These are phyloP conservation scores for Plasmodium gallinaceum DNA, from an alignment of 169 alveolate species.

Conservation along the genomic window DNA sequence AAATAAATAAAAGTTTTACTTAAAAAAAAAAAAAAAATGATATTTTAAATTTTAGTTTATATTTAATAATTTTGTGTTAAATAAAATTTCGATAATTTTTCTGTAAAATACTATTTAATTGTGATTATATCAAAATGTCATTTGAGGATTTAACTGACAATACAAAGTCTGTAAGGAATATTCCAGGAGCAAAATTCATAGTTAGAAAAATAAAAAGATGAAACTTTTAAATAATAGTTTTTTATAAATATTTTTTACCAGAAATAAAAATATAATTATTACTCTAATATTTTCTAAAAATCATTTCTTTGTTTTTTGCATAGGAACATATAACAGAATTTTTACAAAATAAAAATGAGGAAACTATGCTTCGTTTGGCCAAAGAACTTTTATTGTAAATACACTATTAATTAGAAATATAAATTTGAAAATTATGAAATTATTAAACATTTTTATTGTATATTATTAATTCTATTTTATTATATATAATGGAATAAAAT, in stretches of 20 bases:
- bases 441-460: neutral
- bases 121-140: conserved; percentile 30
- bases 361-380: conserved; percentile 64
- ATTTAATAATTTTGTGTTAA: neutral
- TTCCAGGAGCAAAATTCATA: conserved; percentile 76
- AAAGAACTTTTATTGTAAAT: conserved; percentile 73
- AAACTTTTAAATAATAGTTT: conserved; percentile 3
- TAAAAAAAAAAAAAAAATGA: conserved; percentile 4
- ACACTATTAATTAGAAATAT: neutral
- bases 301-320: conserved; percentile 2
- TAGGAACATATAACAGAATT: conserved; percentile 75
- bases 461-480: conserved; percentile 3
- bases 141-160: conserved; percentile 76
- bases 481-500: neutral
- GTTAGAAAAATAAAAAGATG: conserved; percentile 59
- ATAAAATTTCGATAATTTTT: neutral
- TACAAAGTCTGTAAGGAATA: conserved; percentile 72
- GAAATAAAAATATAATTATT: neutral
- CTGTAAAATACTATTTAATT: neutral
- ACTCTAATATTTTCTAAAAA: neutral
- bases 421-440: neutral
- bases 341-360: conserved; percentile 76
- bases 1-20: neutral
- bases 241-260: neutral
- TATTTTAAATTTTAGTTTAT: conserved; percentile 4